Evolutionary conservation across 2,329 filamentous ascomycete genomes (phyloP), one percentile per base, ranked within the genome.

Genomic region (Trichoderma koningii): DNA sequence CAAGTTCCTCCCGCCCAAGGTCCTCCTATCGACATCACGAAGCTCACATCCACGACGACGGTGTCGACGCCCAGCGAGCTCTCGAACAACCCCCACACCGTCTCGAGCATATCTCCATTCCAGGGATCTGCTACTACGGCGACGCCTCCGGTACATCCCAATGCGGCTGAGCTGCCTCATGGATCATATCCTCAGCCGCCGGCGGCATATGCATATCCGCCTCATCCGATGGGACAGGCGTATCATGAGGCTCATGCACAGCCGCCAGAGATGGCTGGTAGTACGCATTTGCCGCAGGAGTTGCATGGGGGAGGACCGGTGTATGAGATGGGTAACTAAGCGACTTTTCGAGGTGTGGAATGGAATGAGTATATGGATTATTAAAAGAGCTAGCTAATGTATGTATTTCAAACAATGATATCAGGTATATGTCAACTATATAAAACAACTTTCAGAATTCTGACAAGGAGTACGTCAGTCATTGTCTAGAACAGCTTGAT

Each of bases 291-390:
- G 15, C 42, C 28, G 28, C 61, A 64, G 23, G 61, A 64, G 52
- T 51, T 64, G 21, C 61, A 55, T 14, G 61, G 61, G 4, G 28
- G 44, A 42, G 53, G 51, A 15, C 52, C 28, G 17, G 21, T 56
- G 4, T 64, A 64, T 7, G 61, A 64, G 45, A 64, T 64, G 61
- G 42, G 51, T 23, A n/a, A 44, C 12, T 62, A 30, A 53, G 47
- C 12, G 2, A 30, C 34, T 15, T 6, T 19, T 17, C 3, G 34
- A 23, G 48, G n/a, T 14, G 12, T 26, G 7, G 2, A 19, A 44
- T 3, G 7, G 41, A 15, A 41, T 60, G 47, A 60, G 21, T 51
- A 51, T 41, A 28, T 7, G 55, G 7, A 34, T 30, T 57, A 57
- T 34, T 57, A 7, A 34, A 57, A 1, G 26, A 57, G 42, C n/a